Evolutionary conservation across 495 filamentous ascomycete species (phyloP), one percentile per base, ranked within the genome.

Genomic region (Penicillium ochrochloron): DNA sequence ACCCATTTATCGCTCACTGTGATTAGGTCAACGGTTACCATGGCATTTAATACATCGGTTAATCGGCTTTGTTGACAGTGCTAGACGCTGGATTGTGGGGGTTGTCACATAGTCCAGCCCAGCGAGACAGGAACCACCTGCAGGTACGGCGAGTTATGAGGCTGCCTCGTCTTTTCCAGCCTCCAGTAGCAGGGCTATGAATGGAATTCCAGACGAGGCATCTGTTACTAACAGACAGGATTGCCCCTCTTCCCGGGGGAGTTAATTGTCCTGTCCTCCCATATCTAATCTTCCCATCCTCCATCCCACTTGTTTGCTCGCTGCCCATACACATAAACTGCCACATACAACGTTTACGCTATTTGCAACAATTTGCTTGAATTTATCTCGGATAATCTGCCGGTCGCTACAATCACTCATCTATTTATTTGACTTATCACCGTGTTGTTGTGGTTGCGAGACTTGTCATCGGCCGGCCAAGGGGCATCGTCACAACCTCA

Each of bases 151-250:
- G 29, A 58, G 53, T 64, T 62, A 57, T 63, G 46, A 21, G 52
- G 41, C 51, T 59, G 33, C 48, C 58, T 50, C 37, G n/a, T 46
- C 33, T 39, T 50, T 50, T 19, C 69, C 59, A 65, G 57, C 54
- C 50, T 23, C 29, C 14, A 41, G 34, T 31, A 42, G n/a, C 4
- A 25, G 37, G 37, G 34, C 39, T 10, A 39, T 37, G 53, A 61
- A 66, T 70, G 67, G 53, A 61, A 66, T 70, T 70, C 67, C 60
- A 57, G 31, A 42, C 21, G 27, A 19, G 52, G 64, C 57, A 66
- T 67, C 57, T 62, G 53, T 59, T 44, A 27, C 25, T 4, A 27
- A 27, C 25, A 2, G 39, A 17, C 23, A 12, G 3, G 19, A 25
- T 11, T 48, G 42, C 53, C 62, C 35, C 60, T 67, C 46, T 63